Percentiles rank a stretch among this genome's conserved stretches.
These are phyloP conservation scores for Acanthamoeba lugdunensis DNA, from an alignment of 208 protist genomes.

Conservation along the genomic window DNA sequence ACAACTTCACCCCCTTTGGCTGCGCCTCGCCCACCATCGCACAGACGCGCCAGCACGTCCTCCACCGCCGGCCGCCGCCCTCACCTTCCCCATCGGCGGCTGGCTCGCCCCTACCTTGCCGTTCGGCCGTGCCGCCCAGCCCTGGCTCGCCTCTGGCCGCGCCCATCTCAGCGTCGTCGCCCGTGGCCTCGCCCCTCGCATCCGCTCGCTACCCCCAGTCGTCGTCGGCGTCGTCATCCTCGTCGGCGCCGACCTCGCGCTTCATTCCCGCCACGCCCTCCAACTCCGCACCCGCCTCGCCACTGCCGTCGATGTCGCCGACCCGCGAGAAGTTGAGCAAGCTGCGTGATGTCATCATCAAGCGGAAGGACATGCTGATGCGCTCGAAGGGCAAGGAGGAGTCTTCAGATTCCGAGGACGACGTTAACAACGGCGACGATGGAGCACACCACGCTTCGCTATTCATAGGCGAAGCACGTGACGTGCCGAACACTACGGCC, in stretches of 20 bases:
- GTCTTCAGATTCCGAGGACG: background rate
- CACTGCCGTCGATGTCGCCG: background rate
- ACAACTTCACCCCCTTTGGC: constrained; percentile 4
- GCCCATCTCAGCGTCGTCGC: background rate
- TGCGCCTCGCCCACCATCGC: background rate
- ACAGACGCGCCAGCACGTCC: background rate
- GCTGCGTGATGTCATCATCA: constrained; percentile 21
- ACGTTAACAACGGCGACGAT: background rate
- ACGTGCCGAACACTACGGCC: background rate
- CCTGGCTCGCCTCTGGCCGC: background rate
- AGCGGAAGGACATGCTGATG: constrained; percentile 12
- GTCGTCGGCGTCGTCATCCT: background rate
- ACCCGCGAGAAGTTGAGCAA: background rate
- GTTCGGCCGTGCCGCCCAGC: background rate
- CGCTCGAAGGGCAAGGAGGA: background rate
- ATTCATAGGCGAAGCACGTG: background rate
- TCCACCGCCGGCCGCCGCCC: background rate
- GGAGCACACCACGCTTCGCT: background rate
- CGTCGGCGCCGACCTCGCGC: background rate
- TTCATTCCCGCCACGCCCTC: background rate
- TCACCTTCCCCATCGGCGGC: background rate
- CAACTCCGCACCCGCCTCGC: background rate
- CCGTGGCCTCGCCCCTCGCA: background rate
- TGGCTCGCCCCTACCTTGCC: background rate
- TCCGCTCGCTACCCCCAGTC: background rate